Percentiles rank a stretch among this genome's conserved stretches.
phyloP scores from a whole-genome alignment of 2,329 filamentous ascomycete genomes.

The Aureobasidium sp. region DNA sequence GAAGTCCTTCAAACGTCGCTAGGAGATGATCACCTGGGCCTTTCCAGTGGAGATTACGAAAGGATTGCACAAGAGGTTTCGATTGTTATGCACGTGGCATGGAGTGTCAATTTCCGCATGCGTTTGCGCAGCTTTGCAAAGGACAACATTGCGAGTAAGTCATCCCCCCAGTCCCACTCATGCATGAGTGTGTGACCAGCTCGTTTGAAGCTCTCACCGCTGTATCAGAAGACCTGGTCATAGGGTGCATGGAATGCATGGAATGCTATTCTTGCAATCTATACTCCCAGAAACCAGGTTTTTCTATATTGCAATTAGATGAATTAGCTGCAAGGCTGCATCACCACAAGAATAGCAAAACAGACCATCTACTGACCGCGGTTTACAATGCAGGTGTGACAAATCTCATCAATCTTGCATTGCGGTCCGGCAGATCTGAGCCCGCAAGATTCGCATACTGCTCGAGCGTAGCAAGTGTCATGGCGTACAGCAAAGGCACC shows the following conservation, averaged over 20 bases:
- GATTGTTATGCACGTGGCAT: slow-evolving; percentile 53
- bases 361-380: neutral
- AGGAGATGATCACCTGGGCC: slow-evolving; percentile 40
- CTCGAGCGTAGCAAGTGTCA: slow-evolving; percentile 42
- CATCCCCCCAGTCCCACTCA: neutral
- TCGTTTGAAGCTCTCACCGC: neutral
- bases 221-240: slow-evolving; percentile 8
- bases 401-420: slow-evolving; percentile 41
- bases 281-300: slow-evolving; percentile 8
- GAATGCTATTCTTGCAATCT: neutral
- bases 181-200: slow-evolving; percentile 5
- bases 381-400: slow-evolving; percentile 27
- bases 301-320: neutral
- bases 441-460: slow-evolving; percentile 40
- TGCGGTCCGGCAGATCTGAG: slow-evolving; percentile 22
- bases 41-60: slow-evolving; percentile 34
- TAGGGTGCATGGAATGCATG: neutral
- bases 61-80: slow-evolving; percentile 36
- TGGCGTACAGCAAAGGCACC: slow-evolving; percentile 19
- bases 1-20: slow-evolving; percentile 42
- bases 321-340: slow-evolving; percentile 1
- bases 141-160: slow-evolving; percentile 40
- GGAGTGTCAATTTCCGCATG: slow-evolving; percentile 57
- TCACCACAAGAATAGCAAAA: slow-evolving; percentile 10
- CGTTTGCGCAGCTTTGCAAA: slow-evolving; percentile 46